These are phyloP conservation scores for Aethionema arabicum DNA, from an alignment of 345 rosid genomes.

Conservation along the genomic window DNA sequence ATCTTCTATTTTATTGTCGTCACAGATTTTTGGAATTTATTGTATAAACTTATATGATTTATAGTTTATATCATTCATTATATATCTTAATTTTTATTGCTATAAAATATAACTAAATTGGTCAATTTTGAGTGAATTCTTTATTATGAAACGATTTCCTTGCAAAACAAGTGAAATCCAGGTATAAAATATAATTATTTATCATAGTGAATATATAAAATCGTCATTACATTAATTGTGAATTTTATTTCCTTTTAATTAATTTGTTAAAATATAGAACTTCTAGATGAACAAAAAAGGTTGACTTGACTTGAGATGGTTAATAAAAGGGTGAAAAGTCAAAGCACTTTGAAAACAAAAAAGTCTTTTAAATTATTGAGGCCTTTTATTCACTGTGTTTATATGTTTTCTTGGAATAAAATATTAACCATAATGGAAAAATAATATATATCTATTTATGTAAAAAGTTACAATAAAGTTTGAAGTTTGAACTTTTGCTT, in stretches of 20 bases:
- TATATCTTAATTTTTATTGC: conserved; percentile 16
- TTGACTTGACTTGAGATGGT: conserved; percentile 42
- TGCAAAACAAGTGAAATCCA: conserved; percentile 26
- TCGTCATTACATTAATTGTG: conserved; percentile 5
- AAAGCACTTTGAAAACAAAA: conserved; percentile 36
- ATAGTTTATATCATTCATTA: background rate
- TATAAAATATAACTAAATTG: conserved; percentile 1
- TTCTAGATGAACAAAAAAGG: conserved; percentile 34
- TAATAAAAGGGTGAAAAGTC: conserved; percentile 33
- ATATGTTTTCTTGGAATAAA: conserved; percentile 31
- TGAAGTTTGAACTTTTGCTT: conserved; percentile 33
- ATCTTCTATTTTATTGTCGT: conserved; percentile 31
- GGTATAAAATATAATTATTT: conserved; percentile 11
- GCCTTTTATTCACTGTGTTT: conserved; percentile 29
- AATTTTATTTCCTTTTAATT: conserved; percentile 1
- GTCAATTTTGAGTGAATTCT: conserved; percentile 30
- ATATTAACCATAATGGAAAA: conserved; percentile 26
- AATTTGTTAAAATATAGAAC: conserved; percentile 10
- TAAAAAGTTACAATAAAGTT: conserved; percentile 27
- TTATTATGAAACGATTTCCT: conserved; percentile 15
- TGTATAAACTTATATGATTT: conserved; percentile 30
- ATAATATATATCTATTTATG: conserved; percentile 24
- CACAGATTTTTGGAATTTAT: conserved; percentile 37
- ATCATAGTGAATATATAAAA: conserved; percentile 15
- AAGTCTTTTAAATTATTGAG: conserved; percentile 38